These are phyloP conservation scores for Hansenula anomala DNA, from an alignment of 1,139 yeast genomes.

Conservation along the genomic window DNA sequence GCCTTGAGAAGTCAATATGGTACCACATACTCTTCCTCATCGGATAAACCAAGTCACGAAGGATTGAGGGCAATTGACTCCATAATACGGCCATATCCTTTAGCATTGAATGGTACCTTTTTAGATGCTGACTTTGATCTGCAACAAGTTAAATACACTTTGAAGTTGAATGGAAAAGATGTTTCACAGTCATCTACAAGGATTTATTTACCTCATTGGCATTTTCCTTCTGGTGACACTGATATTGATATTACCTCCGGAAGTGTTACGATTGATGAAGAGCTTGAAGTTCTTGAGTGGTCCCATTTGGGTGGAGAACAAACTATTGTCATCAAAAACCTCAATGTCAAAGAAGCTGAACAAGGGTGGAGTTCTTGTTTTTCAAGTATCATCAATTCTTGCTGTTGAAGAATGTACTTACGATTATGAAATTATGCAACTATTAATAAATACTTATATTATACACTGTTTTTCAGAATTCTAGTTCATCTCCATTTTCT, in stretches of 20 bases:
- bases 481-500: constrained; percentile 23
- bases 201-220: constrained; percentile 68
- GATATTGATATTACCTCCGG: constrained; percentile 46
- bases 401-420: not conserved
- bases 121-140: constrained; percentile 53
- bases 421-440: not conserved
- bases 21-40: not conserved
- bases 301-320: constrained; percentile 46
- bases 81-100: constrained; percentile 66
- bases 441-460: not conserved
- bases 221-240: constrained; percentile 45
- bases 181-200: constrained; percentile 39
- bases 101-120: constrained; percentile 51
- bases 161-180: constrained; percentile 36
- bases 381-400: not conserved
- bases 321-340: constrained; percentile 18
- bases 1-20: not conserved
- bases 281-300: constrained; percentile 65
- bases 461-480: constrained; percentile 17
- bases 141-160: constrained; percentile 36
- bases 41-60: constrained; percentile 30
- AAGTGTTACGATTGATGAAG: constrained; percentile 41
- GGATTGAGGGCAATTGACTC: constrained; percentile 73
- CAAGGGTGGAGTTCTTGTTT: not conserved
- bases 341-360: not conserved